phyloP scores from a whole-genome alignment of 139 green algal species.

The Tetradesmus lagerheimii region DNA sequence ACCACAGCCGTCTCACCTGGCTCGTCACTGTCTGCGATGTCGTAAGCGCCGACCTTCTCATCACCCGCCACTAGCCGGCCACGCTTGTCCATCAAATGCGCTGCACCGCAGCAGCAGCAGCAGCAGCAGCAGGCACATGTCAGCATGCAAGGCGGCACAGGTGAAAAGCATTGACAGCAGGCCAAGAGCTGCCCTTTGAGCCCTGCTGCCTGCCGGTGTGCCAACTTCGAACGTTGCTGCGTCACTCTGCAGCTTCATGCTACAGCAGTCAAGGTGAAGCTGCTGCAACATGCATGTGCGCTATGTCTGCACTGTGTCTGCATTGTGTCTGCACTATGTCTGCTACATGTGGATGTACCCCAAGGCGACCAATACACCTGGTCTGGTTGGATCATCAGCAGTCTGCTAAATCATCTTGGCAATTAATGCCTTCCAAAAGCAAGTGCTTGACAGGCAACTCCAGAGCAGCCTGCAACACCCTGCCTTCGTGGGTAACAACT shows the following conservation, averaged over 20 bases:
- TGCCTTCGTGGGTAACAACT: neutral
- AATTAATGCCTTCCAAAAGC: no score
- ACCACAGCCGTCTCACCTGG: constrained; percentile 50
- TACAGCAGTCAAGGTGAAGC: no score
- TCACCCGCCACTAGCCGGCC: constrained; percentile 46
- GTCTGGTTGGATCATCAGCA: no score
- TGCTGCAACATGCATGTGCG: neutral
- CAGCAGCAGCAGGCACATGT: neutral
- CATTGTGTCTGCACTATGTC: no score
- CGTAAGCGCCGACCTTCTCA: constrained; percentile 55
- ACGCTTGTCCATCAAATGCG: constrained; percentile 60
- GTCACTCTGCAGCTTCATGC: no score
- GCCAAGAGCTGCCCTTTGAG: neutral
- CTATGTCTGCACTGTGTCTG: no score
- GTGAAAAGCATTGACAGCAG: neutral
- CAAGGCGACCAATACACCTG: no score
- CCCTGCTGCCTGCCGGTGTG: no score
- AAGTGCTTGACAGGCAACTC: no score
- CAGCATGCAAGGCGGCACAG: neutral
- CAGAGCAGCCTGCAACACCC: neutral
- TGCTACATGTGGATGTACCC: no score
- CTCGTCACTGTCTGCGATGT: constrained; percentile 61
- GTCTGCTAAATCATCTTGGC: no score
- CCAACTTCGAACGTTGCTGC: no score
- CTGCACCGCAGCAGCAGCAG: constrained; percentile 44